phyloP scores from a whole-genome alignment of 768 basidiomycete genomes.

The Lactarius quietus region DNA sequence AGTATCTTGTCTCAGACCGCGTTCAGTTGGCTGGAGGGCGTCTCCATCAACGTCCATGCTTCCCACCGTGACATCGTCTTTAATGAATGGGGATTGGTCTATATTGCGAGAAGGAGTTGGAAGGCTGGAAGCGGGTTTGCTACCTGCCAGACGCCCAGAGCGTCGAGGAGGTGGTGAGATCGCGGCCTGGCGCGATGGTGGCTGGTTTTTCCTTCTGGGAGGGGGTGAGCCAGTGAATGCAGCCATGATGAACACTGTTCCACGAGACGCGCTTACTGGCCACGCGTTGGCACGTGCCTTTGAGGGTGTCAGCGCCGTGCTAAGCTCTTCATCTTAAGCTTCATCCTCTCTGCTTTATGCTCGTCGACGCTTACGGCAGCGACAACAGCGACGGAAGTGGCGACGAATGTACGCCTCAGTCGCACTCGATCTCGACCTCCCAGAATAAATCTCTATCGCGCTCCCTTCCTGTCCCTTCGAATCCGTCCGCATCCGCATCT shows the following conservation, averaged over 20 bases:
- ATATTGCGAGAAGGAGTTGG: conserved; percentile 40
- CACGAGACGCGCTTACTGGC: background rate
- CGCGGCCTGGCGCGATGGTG: conserved; percentile 18
- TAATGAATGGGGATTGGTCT: conserved; percentile 36
- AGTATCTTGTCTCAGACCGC: conserved; percentile 33
- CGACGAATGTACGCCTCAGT: conserved; percentile 35
- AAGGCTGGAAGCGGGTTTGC: conserved; percentile 40
- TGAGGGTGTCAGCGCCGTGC: conserved; percentile 2
- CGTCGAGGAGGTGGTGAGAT: conserved; percentile 33
- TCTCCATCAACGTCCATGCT: conserved; percentile 67
- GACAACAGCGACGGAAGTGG: conserved; percentile 49
- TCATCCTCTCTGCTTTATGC: conserved; percentile 55
- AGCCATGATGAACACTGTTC: conserved; percentile 13
- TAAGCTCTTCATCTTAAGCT: background rate
- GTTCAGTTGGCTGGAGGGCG: conserved; percentile 40
- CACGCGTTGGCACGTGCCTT: conserved; percentile 5
- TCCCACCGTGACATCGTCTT: conserved; percentile 40
- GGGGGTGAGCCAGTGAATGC: conserved; percentile 25
- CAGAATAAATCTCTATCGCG: conserved; percentile 33
- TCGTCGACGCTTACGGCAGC: conserved; percentile 77
- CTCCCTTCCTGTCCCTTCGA: conserved; percentile 37
- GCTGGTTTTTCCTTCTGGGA: conserved; percentile 25
- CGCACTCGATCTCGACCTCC: conserved; percentile 26
- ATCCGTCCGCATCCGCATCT: conserved; percentile 23
- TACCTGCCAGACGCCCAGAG: conserved; percentile 30